Evolutionary conservation across 345 rosid genomes (phyloP).

Genomic region (Diplotaxis tenuifolia): DNA sequence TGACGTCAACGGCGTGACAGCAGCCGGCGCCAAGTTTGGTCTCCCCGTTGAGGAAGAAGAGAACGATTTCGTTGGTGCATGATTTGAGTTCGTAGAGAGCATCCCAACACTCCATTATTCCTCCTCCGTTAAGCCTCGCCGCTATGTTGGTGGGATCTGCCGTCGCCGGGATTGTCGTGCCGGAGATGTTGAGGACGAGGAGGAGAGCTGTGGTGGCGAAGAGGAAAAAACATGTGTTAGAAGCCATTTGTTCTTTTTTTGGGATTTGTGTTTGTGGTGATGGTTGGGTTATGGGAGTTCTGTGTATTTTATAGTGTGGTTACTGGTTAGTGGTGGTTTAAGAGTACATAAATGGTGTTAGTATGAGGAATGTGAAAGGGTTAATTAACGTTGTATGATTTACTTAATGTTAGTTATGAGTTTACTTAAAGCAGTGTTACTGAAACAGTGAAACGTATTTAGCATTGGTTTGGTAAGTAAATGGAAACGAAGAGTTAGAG

Average conservation of each 20-base stretch:
- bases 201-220: constrained; percentile 15
- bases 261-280: neutral
- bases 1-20: constrained; percentile 51
- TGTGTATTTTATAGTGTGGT: constrained; percentile 9
- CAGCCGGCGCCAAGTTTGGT: constrained; percentile 51
- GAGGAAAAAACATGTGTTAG: constrained; percentile 23
- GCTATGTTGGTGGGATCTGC: constrained; percentile 12
- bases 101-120: constrained; percentile 58
- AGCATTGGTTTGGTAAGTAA: neutral
- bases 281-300: neutral
- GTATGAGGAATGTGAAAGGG: constrained; percentile 22
- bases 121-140: constrained; percentile 38
- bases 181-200: constrained; percentile 14
- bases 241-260: constrained; percentile 4
- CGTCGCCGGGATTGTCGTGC: neutral
- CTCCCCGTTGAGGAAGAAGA: constrained; percentile 60
- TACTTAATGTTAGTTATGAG: neutral
- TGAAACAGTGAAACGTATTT: constrained; percentile 5
- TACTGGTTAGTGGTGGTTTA: neutral
- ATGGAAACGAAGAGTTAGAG: neutral
- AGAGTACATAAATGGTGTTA: constrained; percentile 1
- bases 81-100: constrained; percentile 59
- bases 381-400: neutral
- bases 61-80: too few species aligned
- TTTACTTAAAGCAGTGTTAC: neutral